Base-by-base conservation (phyloP, 225 moss, liverwort and hornwort genomes). In the Climacium dendroides region DNA sequence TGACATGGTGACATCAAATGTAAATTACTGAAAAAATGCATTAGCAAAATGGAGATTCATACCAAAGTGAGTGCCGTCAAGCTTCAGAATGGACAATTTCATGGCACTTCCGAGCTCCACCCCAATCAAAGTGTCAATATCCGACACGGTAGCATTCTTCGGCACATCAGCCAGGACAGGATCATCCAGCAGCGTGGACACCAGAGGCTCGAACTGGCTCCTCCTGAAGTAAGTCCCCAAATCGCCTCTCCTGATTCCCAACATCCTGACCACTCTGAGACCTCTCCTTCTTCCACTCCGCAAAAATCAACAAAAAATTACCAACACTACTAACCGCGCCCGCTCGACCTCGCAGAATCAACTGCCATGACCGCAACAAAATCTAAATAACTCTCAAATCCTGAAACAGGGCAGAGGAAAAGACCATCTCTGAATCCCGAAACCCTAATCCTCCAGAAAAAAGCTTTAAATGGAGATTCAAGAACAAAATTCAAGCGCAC, bases 21-120 rank as follows among this genome's bases (percentile, higher is more conserved):
- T 25, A n/a, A 81, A 81, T 17, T 13, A 64, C 81, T 34, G 14
- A 19, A 58, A 62, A 62, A 47, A 48, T 28, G 10, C 22, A 69
- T 64, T 29, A 80, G n/a, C 20, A 6, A 4, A 64, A 61, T 5
- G 30, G 25, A 76, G 62, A 57, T 29, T 30, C 84, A 10, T 90
- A 97, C 98, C 97, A 59, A 97, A 94, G 54, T 94, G 90, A 16
- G 94, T 93, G 91, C 91, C 95, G 34, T 99, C 99, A 76, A 99
- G 91, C 93, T 96, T 99, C 53, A 95, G 90, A 52, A 99, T 93
- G 87, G 92, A 79, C 84, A 99, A 78, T 86, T 93, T 95, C 96
- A 99, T 99, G 81, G 95, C 95, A 88, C 99, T 99, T 52, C 99
- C 97, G 30, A 94, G 95, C 89, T 97, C 95, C 84, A 99, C 99